phyloP scores from a whole-genome alignment of 108 stramenopile species.

The Thalassiosira profunda region DNA sequence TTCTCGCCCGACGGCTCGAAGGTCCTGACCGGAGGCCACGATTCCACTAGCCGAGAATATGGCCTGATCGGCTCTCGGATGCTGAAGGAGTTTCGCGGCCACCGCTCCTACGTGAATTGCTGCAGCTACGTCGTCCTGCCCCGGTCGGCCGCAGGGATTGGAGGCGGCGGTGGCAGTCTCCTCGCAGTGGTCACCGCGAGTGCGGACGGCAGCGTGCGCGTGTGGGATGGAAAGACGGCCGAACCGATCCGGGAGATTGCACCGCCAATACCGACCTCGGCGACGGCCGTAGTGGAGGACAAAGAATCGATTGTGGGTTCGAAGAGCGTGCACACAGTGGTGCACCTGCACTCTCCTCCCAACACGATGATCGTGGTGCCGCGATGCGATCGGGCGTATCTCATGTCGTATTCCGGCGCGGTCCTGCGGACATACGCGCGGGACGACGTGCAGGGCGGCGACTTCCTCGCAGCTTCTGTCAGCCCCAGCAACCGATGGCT shows the following conservation, averaged over 20 bases:
- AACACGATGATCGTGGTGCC: slow-evolving; percentile 76
- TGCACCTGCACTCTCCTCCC: slow-evolving; percentile 65
- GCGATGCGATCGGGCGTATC: slow-evolving; percentile 59
- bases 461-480: slow-evolving; percentile 74
- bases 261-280: slow-evolving; percentile 40
- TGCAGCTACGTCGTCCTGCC: slow-evolving; percentile 56
- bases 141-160: not conserved
- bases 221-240: slow-evolving; percentile 89
- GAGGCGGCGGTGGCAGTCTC: slow-evolving; percentile 12
- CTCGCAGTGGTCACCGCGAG: slow-evolving; percentile 81
- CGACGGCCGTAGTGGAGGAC: slow-evolving; percentile 23
- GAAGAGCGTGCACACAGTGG: slow-evolving; percentile 59
- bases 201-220: slow-evolving; percentile 90
- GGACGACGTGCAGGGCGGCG: slow-evolving; percentile 45
- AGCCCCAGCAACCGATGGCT: slow-evolving; percentile 74
- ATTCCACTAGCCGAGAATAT: slow-evolving; percentile 75
- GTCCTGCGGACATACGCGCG: slow-evolving; percentile 55
- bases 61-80: slow-evolving; percentile 75
- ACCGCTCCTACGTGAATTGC: slow-evolving; percentile 82
- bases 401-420: slow-evolving; percentile 60
- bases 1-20: slow-evolving; percentile 73
- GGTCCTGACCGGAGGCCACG: slow-evolving; percentile 75
- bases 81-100: slow-evolving; percentile 92
- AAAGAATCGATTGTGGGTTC: slow-evolving; percentile 32
- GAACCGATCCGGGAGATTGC: slow-evolving; percentile 64